Evolutionary conservation across 176 grass and related monocot species (phyloP).

Genomic region (Luzula sylvatica): DNA sequence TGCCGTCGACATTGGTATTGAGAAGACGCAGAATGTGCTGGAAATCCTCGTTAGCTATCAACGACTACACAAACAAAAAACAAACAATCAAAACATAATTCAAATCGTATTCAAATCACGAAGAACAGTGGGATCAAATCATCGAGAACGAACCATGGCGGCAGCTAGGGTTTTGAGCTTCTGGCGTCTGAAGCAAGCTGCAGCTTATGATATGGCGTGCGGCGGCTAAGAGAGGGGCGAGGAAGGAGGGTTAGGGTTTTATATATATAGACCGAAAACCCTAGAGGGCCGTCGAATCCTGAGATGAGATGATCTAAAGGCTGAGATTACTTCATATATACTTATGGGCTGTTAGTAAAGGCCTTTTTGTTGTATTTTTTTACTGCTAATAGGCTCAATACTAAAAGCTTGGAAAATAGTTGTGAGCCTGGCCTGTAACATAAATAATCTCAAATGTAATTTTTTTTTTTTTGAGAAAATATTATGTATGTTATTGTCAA

Average conservation of each 20-base stretch:
- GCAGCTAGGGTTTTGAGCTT: slow-evolving; percentile 5
- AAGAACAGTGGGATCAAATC: background rate
- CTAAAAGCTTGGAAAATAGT: no score
- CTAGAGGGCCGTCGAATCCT: background rate
- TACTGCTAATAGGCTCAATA: no score
- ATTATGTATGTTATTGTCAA: no score
- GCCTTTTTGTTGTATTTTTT: no score
- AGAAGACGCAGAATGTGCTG: slow-evolving; percentile 89
- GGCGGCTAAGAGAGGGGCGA: background rate
- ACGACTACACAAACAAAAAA: slow-evolving; percentile 25
- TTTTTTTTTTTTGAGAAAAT: no score
- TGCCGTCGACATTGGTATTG: slow-evolving; percentile 93
- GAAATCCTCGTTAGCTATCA: slow-evolving; percentile 82
- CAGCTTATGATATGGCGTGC: background rate
- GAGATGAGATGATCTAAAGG: background rate
- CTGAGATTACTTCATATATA: background rate
- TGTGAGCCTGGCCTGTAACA: no score
- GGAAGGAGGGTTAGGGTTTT: background rate
- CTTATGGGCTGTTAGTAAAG: no score
- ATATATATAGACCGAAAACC: slow-evolving; percentile 7
- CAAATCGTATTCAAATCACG: background rate
- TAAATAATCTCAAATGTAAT: no score
- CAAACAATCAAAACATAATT: background rate
- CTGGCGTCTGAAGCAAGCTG: background rate
- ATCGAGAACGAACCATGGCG: slow-evolving; percentile 20